phyloP scores from a whole-genome alignment of 2,329 filamentous ascomycete species.

The Cercospora sesami region DNA sequence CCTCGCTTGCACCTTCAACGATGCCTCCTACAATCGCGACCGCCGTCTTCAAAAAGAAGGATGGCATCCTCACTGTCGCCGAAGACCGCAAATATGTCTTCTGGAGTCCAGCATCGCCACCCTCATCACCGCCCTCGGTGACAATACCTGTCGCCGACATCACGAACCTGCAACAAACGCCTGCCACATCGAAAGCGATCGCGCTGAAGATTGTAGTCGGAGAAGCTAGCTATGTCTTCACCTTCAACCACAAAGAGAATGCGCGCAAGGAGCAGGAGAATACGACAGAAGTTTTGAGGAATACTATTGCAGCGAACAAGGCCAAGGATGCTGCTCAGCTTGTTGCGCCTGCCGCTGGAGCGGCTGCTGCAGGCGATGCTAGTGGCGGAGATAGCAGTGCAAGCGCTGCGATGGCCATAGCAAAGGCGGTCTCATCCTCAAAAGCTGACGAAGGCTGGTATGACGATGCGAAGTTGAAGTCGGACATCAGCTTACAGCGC shows the following conservation, averaged over 20 bases:
- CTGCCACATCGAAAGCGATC: slow-evolving; percentile 81
- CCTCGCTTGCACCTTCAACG: slow-evolving; percentile 18
- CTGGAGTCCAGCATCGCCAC: slow-evolving; percentile 72
- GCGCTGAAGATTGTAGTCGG: slow-evolving; percentile 91
- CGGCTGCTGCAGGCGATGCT: slow-evolving; percentile 14
- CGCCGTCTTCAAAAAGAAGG: slow-evolving; percentile 91
- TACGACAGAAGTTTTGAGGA: slow-evolving; percentile 78
- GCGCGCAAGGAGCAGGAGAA: slow-evolving; percentile 81
- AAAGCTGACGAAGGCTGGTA: slow-evolving; percentile 65
- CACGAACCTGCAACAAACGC: slow-evolving; percentile 93
- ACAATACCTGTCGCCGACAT: slow-evolving; percentile 73
- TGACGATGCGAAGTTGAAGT: slow-evolving; percentile 75
- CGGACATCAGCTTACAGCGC: slow-evolving; percentile 79
- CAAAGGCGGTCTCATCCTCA: slow-evolving; percentile 64
- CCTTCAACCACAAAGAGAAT: slow-evolving; percentile 75
- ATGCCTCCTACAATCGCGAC: slow-evolving; percentile 54
- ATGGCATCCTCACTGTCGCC: slow-evolving; percentile 77
- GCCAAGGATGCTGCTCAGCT: slow-evolving; percentile 45
- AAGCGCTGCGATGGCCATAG: slow-evolving; percentile 69
- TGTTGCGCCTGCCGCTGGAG: slow-evolving; percentile 34
- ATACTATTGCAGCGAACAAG: slow-evolving; percentile 71
- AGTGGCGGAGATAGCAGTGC: slow-evolving; percentile 27
- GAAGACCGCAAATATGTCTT: slow-evolving; percentile 71
- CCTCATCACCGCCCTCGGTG: slow-evolving; percentile 63
- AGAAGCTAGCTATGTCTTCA: slow-evolving; percentile 75